Conservation (phyloP, 75 land plant genomes). For the Cunninghamia lanceolata region DNA sequence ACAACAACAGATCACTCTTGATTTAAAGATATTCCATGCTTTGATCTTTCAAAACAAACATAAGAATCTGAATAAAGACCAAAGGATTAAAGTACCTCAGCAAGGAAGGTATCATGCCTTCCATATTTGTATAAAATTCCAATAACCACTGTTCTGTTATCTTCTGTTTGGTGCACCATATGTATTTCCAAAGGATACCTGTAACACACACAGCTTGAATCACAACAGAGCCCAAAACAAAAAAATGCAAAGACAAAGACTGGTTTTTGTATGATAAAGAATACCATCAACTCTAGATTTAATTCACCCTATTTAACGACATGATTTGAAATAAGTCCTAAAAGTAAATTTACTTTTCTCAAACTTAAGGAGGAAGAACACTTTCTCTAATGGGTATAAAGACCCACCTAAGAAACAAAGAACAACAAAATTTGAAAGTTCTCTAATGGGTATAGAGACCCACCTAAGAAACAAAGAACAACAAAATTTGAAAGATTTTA, state of each 20-base stretch:
- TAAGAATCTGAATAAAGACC: background rate
- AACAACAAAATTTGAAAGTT: too few relatives aligned
- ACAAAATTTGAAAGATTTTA: too few relatives aligned
- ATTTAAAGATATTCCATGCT: too few relatives aligned
- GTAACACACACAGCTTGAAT: background rate
- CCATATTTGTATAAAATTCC: constrained; percentile 32
- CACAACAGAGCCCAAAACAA: background rate
- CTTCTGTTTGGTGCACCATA: constrained; percentile 27
- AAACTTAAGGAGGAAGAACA: background rate
- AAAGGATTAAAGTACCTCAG: constrained; percentile 13
- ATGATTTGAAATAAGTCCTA: too few relatives aligned
- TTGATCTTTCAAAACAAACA: background rate
- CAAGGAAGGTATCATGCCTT: constrained; percentile 30
- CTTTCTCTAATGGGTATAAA: background rate
- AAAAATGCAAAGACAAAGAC: background rate
- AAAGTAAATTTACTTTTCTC: too few relatives aligned
- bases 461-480: too few relatives aligned
- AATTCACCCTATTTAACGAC: background rate
- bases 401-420: background rate
- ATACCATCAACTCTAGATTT: too few relatives aligned
- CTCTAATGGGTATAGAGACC: background rate
- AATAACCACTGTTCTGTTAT: constrained; percentile 20
- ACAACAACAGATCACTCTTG: background rate
- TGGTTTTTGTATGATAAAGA: too few relatives aligned
- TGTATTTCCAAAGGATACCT: constrained; percentile 38